A percentile compares a stretch with the other conserved stretches of the same genome.
Conservation (phyloP, 2,329 filamentous ascomycete genomes). For the Trichophyton benhamiae region DNA sequence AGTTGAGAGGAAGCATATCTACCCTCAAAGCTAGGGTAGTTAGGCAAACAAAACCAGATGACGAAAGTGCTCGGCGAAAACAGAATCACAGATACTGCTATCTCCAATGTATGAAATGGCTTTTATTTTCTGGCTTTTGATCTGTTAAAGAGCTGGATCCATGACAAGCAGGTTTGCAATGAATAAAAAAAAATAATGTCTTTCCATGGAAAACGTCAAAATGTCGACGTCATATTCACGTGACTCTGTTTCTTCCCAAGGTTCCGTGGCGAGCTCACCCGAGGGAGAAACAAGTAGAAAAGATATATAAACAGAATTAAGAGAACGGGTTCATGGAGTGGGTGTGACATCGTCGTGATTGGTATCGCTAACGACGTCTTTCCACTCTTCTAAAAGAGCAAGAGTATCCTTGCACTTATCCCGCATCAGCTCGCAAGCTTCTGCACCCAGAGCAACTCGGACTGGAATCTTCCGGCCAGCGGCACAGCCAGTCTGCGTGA, state of each 20-base stretch:
- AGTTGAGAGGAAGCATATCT: slow-evolving; percentile 26
- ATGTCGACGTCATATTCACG: slow-evolving; percentile 4
- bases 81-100: not conserved
- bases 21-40: not conserved
- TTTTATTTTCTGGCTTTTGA: not conserved
- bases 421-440: slow-evolving; percentile 34
- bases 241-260: not conserved
- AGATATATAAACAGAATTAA: not conserved
- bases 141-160: not conserved
- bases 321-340: not conserved
- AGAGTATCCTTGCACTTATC: slow-evolving; percentile 35
- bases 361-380: slow-evolving; percentile 31
- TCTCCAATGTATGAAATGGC: not conserved
- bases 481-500: slow-evolving; percentile 40
- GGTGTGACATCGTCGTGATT: slow-evolving; percentile 11
- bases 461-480: slow-evolving; percentile 41
- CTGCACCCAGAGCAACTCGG: slow-evolving; percentile 44
- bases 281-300: not conserved
- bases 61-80: not conserved
- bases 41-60: not conserved
- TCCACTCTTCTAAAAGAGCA: slow-evolving; percentile 40
- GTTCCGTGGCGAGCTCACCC: not conserved
- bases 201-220: not conserved
- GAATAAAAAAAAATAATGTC: not conserved
- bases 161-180: not conserved